Percentiles rank a stretch among this genome's conserved stretches.
phyloP scores from a whole-genome alignment of 768 basidiomycete species.

The Mycena amicta region DNA sequence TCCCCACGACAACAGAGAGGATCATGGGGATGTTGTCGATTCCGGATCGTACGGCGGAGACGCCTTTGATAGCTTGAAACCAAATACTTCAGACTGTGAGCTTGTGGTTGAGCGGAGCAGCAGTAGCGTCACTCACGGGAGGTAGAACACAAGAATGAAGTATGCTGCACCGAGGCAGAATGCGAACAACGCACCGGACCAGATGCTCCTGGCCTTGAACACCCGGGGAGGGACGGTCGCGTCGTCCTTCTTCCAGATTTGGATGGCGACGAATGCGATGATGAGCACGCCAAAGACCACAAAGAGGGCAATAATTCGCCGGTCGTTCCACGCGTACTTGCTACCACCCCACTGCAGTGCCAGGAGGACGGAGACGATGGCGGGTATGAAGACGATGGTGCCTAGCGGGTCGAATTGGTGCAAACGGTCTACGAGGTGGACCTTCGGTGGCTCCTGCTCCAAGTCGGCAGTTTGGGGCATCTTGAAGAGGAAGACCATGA shows the following conservation, averaged over 20 bases:
- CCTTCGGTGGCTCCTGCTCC: not conserved
- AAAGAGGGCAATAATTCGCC: slow-evolving; percentile 15
- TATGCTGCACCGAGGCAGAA: slow-evolving; percentile 11
- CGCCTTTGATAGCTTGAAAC: slow-evolving; percentile 12
- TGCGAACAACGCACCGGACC: slow-evolving; percentile 12
- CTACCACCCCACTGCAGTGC: slow-evolving; percentile 50
- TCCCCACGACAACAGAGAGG: slow-evolving; percentile 7
- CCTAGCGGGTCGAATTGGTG: slow-evolving; percentile 18
- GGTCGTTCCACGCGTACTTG: slow-evolving; percentile 41
- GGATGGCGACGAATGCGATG: slow-evolving; percentile 14
- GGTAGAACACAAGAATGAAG: slow-evolving; percentile 12
- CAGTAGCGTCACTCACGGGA: not conserved
- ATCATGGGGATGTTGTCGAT: slow-evolving; percentile 19
- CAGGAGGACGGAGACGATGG: slow-evolving; percentile 27
- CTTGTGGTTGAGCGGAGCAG: not conserved
- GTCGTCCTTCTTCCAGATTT: slow-evolving; percentile 16
- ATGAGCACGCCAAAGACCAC: slow-evolving; percentile 22
- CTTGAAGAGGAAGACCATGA: slow-evolving; percentile 22
- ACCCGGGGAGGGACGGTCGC: slow-evolving; percentile 20
- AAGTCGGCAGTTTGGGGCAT: slow-evolving; percentile 14
- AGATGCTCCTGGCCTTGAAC: slow-evolving; percentile 12
- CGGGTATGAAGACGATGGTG: slow-evolving; percentile 17
- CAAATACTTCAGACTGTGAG: not conserved
- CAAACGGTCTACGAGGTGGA: slow-evolving; percentile 9
- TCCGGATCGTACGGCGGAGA: slow-evolving; percentile 15